A percentile compares a stretch with the other conserved stretches of the same genome.
These are phyloP conservation scores for Mucor lusitanicus DNA, from an alignment of 371 early-diverging fungal genomes.

Conservation along the genomic window DNA sequence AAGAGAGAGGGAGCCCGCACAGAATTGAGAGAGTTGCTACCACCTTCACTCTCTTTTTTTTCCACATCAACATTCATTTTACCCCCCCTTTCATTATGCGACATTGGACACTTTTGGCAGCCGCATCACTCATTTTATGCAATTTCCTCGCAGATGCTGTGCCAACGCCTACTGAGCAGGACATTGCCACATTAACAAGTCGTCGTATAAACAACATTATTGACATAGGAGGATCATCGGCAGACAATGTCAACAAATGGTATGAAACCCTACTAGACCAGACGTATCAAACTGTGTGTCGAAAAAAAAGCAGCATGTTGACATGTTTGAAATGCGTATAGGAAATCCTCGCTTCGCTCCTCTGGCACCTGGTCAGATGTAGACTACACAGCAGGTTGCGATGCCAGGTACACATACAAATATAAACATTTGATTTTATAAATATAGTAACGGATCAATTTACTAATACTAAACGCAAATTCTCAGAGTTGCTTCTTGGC, in stretches of 20 bases:
- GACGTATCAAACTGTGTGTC: neutral
- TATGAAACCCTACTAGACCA: neutral
- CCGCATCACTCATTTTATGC: constrained; percentile 3
- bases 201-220: neutral
- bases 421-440: neutral
- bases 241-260: neutral
- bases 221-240: neutral
- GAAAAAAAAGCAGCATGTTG: neutral
- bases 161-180: neutral
- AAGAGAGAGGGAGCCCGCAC: neutral
- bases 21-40: neutral
- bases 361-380: constrained; percentile 25
- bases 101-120: neutral
- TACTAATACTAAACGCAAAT: neutral
- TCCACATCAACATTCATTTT: neutral
- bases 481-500: constrained; percentile 33
- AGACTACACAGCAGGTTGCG: constrained; percentile 22
- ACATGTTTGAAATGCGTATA: neutral
- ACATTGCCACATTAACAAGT: neutral
- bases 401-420: constrained; percentile 9
- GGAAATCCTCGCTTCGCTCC: constrained; percentile 8
- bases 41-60: neutral
- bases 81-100: constrained; percentile 6
- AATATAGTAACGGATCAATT: neutral
- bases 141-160: constrained; percentile 3